Percentiles rank a stretch among this genome's conserved stretches.
Evolutionary conservation across 1,139 yeast species (phyloP).

Genomic region (Petasospora fabianii): DNA sequence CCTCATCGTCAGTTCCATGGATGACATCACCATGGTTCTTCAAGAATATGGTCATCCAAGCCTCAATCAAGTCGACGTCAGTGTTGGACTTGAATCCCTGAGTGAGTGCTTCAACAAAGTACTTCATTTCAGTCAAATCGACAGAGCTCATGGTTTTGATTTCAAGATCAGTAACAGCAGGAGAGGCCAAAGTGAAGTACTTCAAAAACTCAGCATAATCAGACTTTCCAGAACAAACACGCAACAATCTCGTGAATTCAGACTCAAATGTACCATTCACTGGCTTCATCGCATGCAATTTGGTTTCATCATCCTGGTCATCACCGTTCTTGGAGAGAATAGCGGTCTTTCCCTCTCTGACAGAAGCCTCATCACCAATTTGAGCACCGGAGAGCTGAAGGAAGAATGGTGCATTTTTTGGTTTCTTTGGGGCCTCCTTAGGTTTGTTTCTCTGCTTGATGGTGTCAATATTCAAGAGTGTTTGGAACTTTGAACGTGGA

Average conservation of each 20-base stretch:
- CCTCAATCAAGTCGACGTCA: conserved; percentile 61
- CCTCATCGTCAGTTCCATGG: conserved; percentile 41
- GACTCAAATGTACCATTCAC: conserved; percentile 56
- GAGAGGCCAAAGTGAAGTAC: conserved; percentile 61
- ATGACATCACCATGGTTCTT: conserved; percentile 82
- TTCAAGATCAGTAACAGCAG: conserved; percentile 80
- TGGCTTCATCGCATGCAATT: conserved; percentile 27
- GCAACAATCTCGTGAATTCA: conserved; percentile 62
- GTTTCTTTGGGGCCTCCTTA: conserved; percentile 80
- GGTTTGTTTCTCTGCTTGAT: conserved; percentile 89
- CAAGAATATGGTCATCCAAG: conserved; percentile 71
- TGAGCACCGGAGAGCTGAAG: conserved; percentile 60
- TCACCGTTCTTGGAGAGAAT: conserved; percentile 19
- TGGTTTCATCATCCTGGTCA: conserved; percentile 13
- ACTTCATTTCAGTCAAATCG: conserved; percentile 55
- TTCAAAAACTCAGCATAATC: conserved; percentile 51
- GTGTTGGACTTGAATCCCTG: conserved; percentile 53
- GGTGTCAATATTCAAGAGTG: conserved; percentile 75
- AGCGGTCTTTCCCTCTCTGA: conserved; percentile 42
- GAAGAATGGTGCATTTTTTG: conserved; percentile 82
- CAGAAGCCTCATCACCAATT: conserved; percentile 68
- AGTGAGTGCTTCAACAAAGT: conserved; percentile 63
- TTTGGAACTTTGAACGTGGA: conserved; percentile 75
- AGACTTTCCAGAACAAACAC: conserved; percentile 39
- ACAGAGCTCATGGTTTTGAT: conserved; percentile 70